These are phyloP conservation scores for Juncus effusus DNA, from an alignment of 176 grass and related monocot species.

Conservation along the genomic window DNA sequence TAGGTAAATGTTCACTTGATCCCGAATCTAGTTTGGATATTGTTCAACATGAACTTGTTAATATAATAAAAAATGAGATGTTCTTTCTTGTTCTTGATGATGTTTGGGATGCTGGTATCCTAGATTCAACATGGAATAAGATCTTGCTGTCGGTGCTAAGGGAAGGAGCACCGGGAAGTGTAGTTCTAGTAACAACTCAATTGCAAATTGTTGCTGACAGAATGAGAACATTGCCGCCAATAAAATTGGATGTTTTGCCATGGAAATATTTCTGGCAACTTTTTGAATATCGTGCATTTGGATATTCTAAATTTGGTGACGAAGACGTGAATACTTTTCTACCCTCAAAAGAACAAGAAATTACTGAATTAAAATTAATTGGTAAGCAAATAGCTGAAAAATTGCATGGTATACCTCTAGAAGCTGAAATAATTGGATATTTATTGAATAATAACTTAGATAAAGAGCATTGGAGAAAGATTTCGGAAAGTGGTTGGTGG, in stretches of 20 bases:
- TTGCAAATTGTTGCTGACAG: slow-evolving; percentile 5
- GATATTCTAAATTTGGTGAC: not conserved
- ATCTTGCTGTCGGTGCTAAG: not conserved
- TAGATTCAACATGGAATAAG: too few species aligned
- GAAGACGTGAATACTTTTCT: not conserved
- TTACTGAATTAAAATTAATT: slow-evolving; percentile 13
- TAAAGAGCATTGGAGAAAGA: slow-evolving; percentile 19
- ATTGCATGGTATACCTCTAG: slow-evolving; percentile 32
- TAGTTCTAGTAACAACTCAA: slow-evolving; percentile 7
- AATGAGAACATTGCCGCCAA: slow-evolving; percentile 9
- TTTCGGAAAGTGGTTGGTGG: slow-evolving; percentile 46
- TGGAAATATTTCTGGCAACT: not conserved
- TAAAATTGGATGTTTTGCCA: slow-evolving; percentile 23
- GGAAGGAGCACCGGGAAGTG: not conserved
- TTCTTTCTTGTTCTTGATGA: not conserved
- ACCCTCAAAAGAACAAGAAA: not conserved
- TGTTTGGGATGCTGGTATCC: not conserved
- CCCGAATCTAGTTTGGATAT: too few species aligned
- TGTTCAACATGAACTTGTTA: not conserved
- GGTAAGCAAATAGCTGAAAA: slow-evolving; percentile 30
- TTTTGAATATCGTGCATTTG: slow-evolving; percentile 38
- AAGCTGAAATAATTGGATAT: slow-evolving; percentile 24
- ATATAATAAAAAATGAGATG: not conserved
- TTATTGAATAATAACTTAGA: slow-evolving; percentile 21
- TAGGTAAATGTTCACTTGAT: too few species aligned